These are phyloP conservation scores for Ceratocystis eucalypticola DNA, from an alignment of 2,329 filamentous ascomycete genomes.

Conservation along the genomic window DNA sequence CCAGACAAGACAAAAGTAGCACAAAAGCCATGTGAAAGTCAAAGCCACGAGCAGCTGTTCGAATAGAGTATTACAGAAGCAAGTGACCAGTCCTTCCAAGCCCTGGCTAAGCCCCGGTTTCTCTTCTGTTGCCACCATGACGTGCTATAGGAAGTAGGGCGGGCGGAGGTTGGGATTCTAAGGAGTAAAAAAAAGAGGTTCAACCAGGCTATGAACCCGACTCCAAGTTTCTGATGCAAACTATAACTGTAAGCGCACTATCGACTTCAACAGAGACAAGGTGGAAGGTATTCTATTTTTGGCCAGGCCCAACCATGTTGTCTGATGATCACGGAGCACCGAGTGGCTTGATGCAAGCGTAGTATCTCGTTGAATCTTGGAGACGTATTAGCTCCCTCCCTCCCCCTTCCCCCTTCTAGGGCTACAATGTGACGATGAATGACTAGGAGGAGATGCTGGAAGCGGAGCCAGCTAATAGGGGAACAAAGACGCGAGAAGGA, in stretches of 20 bases:
- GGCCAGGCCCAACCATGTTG: neutral
- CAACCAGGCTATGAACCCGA: neutral
- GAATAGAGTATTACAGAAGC: slow-evolving; percentile 1
- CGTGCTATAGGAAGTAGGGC: neutral
- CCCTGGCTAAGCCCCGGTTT: neutral
- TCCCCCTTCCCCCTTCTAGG: neutral
- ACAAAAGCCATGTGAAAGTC: neutral
- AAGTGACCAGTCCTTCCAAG: neutral
- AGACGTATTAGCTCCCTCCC: neutral
- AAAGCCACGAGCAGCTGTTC: neutral
- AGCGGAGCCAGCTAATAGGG: neutral
- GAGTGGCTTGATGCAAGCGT: neutral
- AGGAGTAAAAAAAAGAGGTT: neutral
- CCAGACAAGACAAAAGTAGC: neutral
- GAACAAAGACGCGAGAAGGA: neutral
- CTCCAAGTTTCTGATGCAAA: slow-evolving; percentile 2
- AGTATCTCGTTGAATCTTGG: neutral
- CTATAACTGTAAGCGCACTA: slow-evolving; percentile 1
- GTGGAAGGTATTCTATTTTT: neutral
- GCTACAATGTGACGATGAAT: neutral
- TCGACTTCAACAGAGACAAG: neutral
- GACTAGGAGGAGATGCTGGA: neutral
- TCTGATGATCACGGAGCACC: neutral
- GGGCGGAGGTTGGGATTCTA: neutral
- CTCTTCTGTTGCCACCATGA: slow-evolving; percentile 2